Evolutionary conservation across 208 protist genomes (phyloP).

Genomic region (Leptomonas seymouri): DNA sequence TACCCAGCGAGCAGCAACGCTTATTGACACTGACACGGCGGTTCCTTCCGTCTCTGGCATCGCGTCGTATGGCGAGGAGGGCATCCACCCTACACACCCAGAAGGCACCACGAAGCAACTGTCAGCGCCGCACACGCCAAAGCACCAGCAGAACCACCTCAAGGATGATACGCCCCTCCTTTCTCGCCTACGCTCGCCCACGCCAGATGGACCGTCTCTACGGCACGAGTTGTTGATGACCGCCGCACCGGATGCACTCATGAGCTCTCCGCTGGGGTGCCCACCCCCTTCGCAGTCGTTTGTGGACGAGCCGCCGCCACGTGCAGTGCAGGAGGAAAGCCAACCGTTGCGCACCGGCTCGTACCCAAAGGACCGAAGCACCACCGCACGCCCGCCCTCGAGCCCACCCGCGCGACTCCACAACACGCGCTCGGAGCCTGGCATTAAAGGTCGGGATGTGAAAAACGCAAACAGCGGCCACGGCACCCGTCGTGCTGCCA

Average conservation of each 20-base stretch:
- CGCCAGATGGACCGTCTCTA: slow-evolving; percentile 10
- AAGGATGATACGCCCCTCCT: not conserved
- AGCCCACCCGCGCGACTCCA: slow-evolving; percentile 18
- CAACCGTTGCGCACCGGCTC: slow-evolving; percentile 11
- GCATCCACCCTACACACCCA: not conserved
- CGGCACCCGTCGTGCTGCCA: slow-evolving; percentile 1
- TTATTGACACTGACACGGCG: not conserved
- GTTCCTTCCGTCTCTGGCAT: slow-evolving; percentile 12
- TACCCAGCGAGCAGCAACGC: not conserved
- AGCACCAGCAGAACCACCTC: not conserved
- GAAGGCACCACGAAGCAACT: not conserved
- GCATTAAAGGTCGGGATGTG: not conserved
- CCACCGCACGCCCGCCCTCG: slow-evolving; percentile 33
- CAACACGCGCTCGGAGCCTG: not conserved
- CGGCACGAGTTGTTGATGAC: not conserved
- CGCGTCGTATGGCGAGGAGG: not conserved
- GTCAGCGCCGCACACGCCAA: too few species aligned
- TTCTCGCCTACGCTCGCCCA: slow-evolving; percentile 24
- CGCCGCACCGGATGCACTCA: not conserved
- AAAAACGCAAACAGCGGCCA: not conserved
- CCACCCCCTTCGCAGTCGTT: slow-evolving; percentile 8
- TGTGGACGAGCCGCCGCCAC: slow-evolving; percentile 22
- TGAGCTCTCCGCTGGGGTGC: slow-evolving; percentile 10
- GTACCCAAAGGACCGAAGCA: slow-evolving; percentile 39
- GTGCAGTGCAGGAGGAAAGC: slow-evolving; percentile 16